Evolutionary conservation across 2,329 filamentous ascomycete genomes (phyloP), one percentile per base, ranked within the genome.

Genomic region (Mollisia scopiformis): DNA sequence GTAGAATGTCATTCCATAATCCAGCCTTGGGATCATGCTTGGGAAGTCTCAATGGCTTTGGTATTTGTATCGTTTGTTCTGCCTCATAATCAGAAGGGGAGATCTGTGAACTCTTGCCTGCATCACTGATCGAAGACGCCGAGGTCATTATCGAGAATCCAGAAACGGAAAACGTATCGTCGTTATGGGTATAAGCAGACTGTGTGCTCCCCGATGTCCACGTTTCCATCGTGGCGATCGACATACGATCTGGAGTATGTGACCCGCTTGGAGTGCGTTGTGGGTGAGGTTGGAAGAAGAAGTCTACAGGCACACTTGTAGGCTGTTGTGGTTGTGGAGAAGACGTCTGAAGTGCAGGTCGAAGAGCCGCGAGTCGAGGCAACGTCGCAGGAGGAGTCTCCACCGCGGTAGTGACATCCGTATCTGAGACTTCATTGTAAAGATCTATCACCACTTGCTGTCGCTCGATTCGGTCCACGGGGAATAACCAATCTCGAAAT

Each of bases 401-500:
- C 41, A 37, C 16, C 16, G 51, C 25, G 11, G 31, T 25, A n/a
- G 55, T 11, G 23, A 27, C 30, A 19, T 41, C 50, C 23, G 31
- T 13, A 6, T 58, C 53, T 14, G 64, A 64, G 6, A 70, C 66
- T 35, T 60, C 35, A 13, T 57, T 57, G 58, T 67, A 70, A 5
- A 70, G 49, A 31, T 65, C 61, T 19, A 65, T 57, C 28, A 70
- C 61, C 1, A 51, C 57, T 47, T 66, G 59, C 43, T 70, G 67
- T 31, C 67, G 62, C 23, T 67, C 64, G 11, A 47, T 57, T 27
- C 63, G 58, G 46, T 66, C 64, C 1, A 67, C 60, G 13, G 67
- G 67, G 19, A 69, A 65, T 41, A 63, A 57, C 67, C 68, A 70
- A 31, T 66, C 67, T 14, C 65, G 60, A 53, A 66, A 70, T 21